These are phyloP conservation scores for Helianthus tuberosus DNA, from an alignment of 129 eudicot species.

Conservation along the genomic window DNA sequence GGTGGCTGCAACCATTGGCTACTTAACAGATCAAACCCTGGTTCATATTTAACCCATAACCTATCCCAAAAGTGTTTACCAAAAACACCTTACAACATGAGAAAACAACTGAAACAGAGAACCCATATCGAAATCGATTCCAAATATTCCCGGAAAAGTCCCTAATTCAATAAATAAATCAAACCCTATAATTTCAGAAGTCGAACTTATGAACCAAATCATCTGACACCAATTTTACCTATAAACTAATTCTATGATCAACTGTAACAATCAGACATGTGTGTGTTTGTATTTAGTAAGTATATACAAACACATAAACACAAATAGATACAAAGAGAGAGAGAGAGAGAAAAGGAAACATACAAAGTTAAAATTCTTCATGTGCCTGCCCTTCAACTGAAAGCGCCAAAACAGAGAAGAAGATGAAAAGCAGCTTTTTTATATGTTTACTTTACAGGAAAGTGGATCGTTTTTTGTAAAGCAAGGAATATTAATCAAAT, in stretches of 20 bases:
- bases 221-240: neutral
- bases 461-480: constrained; percentile 28
- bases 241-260: neutral
- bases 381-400: constrained; percentile 10
- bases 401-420: constrained; percentile 28
- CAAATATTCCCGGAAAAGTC: no score
- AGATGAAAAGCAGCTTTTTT: constrained; percentile 33
- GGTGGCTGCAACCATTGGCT: no score
- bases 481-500: constrained; percentile 28
- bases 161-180: no score
- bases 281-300: no score
- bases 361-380: constrained; percentile 43
- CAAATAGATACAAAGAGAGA: neutral
- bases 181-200: neutral
- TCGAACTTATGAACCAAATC: neutral
- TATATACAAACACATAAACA: neutral
- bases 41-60: no score
- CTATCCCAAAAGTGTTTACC: no score
- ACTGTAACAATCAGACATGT: neutral
- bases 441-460: neutral
- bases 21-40: no score
- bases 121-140: no score
- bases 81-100: no score
- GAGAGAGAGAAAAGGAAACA: constrained; percentile 25
- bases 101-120: no score